A percentile compares a stretch with the other conserved stretches of the same genome.
These are phyloP conservation scores for Aegilops longissima DNA, from an alignment of 176 grass and related monocot genomes.

Conservation along the genomic window DNA sequence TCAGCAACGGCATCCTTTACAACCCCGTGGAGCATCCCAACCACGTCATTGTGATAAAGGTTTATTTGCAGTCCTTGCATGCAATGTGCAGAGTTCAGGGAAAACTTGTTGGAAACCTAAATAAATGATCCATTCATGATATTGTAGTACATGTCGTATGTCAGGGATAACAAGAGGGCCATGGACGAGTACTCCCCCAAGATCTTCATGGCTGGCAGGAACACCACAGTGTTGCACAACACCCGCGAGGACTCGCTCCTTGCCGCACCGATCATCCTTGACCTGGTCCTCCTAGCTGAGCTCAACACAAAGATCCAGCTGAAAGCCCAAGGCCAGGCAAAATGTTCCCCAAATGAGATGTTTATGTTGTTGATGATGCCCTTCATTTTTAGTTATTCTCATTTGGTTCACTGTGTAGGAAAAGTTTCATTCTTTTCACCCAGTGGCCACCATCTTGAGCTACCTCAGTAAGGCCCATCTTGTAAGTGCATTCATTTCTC, in stretches of 20 bases:
- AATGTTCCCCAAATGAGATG: background rate
- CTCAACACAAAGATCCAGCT: constrained; percentile 81
- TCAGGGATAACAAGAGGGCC: constrained; percentile 82
- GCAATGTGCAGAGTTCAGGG: background rate
- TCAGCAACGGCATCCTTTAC: constrained; percentile 78
- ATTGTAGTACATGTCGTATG: constrained; percentile 73
- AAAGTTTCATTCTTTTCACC: no score
- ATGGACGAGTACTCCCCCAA: constrained; percentile 90
- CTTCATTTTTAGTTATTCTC: no score
- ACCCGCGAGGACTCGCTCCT: constrained; percentile 86
- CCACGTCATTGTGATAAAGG: constrained; percentile 89
- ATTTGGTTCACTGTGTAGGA: no score
- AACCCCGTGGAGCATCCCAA: constrained; percentile 67
- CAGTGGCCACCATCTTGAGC: no score
- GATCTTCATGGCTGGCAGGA: constrained; percentile 88
- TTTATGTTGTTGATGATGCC: background rate
- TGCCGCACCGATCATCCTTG: constrained; percentile 73
- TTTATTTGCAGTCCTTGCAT: constrained; percentile 1
- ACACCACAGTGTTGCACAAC: constrained; percentile 82
- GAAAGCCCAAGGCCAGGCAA: constrained; percentile 73
- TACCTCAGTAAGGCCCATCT: no score
- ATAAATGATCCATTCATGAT: background rate
- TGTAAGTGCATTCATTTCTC: no score
- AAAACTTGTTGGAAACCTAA: background rate
- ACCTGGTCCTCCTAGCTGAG: constrained; percentile 74